phyloP scores from a whole-genome alignment of 495 filamentous ascomycete genomes.

The Penicillium odoratum region DNA sequence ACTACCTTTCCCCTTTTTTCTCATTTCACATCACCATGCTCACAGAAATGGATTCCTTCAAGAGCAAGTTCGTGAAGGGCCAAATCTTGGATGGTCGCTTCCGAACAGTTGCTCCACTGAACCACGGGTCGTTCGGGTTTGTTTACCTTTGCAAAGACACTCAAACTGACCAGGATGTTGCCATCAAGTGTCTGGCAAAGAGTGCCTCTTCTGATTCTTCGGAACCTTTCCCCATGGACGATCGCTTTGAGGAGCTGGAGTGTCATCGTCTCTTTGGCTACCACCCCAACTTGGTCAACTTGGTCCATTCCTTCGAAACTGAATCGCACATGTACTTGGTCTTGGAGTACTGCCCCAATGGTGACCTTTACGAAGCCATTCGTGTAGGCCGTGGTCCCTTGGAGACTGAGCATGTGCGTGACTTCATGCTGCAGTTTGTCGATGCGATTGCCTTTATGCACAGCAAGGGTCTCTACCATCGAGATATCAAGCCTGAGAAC shows the following conservation, averaged over 20 bases:
- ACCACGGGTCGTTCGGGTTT: constrained; percentile 98
- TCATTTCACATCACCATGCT: constrained; percentile 29
- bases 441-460: constrained; percentile 91
- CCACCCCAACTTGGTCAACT: constrained; percentile 92
- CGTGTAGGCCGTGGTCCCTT: constrained; percentile 80
- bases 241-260: constrained; percentile 82
- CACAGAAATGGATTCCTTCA: constrained; percentile 77
- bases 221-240: constrained; percentile 65
- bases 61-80: constrained; percentile 69
- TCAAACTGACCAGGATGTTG: constrained; percentile 72
- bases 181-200: constrained; percentile 94
- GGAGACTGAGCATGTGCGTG: constrained; percentile 93
- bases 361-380: constrained; percentile 97
- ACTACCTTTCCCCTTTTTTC: constrained; percentile 2
- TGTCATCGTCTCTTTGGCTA: constrained; percentile 74
- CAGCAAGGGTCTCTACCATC: constrained; percentile 86
- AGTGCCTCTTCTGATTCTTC: constrained; percentile 53
- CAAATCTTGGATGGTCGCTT: constrained; percentile 82
- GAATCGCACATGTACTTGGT: constrained; percentile 87
- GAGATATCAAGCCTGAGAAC: constrained; percentile 99
- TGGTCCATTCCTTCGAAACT: constrained; percentile 90
- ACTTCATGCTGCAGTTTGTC: constrained; percentile 94
- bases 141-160: constrained; percentile 89
- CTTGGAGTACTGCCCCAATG: constrained; percentile 93
- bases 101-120: constrained; percentile 86